These are phyloP conservation scores for Cryptosporidium canis DNA, from an alignment of 169 alveolate genomes.

Conservation along the genomic window DNA sequence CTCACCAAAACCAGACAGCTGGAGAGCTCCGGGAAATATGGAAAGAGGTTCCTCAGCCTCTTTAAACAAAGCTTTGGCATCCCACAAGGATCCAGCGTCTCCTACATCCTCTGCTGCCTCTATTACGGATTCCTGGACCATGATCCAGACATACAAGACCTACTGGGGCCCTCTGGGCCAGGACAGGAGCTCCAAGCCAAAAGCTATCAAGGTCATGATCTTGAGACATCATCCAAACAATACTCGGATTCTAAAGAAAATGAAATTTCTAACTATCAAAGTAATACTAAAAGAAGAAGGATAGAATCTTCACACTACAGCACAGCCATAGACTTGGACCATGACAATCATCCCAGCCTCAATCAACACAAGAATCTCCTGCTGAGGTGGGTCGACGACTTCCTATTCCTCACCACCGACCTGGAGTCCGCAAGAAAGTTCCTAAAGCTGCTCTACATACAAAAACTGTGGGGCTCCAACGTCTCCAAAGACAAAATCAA, in stretches of 20 bases:
- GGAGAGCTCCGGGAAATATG: background rate
- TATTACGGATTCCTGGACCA: slow-evolving; percentile 32
- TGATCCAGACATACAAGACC: background rate
- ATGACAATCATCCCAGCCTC: background rate
- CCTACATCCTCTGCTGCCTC: slow-evolving; percentile 44
- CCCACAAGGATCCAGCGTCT: slow-evolving; percentile 67
- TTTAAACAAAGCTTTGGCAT: slow-evolving; percentile 37
- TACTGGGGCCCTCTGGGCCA: background rate
- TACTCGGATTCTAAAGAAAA: background rate
- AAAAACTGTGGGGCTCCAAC: slow-evolving; percentile 58
- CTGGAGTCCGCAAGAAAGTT: slow-evolving; percentile 19
- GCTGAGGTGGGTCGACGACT: slow-evolving; percentile 72
- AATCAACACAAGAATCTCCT: background rate
- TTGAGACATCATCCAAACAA: background rate
- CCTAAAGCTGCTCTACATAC: slow-evolving; percentile 2
- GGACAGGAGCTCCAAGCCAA: no score
- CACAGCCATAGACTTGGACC: background rate
- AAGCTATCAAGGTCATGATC: background rate
- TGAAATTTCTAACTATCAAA: background rate
- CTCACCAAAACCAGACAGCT: background rate
- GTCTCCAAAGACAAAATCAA: slow-evolving; percentile 34
- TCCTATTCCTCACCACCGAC: slow-evolving; percentile 27
- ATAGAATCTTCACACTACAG: background rate
- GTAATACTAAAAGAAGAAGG: background rate
- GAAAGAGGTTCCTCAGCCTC: background rate